Base-by-base conservation (phyloP, 73 alveolate species). In the Paramecium bursaria region DNA sequence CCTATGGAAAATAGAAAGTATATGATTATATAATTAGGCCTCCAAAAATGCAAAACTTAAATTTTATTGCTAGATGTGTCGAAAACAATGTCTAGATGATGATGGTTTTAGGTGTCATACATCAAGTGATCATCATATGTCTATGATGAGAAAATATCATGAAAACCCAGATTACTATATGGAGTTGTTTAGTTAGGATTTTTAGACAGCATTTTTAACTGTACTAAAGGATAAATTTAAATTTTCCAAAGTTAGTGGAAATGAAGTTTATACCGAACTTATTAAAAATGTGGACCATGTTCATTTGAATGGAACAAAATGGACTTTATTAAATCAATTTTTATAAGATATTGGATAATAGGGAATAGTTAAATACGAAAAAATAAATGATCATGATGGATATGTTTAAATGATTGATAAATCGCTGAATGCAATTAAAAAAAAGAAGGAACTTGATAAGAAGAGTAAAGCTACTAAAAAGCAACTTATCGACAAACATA, bases 51-150 rank as follows among this genome's bases (percentile, higher is more conserved):
- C 82, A 0, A 79, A 79, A 42, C 85, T 79, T 9, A 79, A 79
- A 54, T 54, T 42, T 48, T 79, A 31, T 44, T 79, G 90, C 25
- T 22, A 67, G 15, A 67, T 79, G 73, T 79, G 90, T 46, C 30
- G 77, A 29, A 79, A 79, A 54, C 85, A 79, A 54, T 74, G 75
- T 30, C 26, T 33, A 29, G 90, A 79, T 79, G 90, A 79, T n/a
- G 55, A 79, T 79, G 90, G 90, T 7, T 85, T 46, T 67, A 47
- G 86, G 10, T 85, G 90, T 29, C 90, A 85, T 46, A 15, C 67
- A 23, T 22, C 42, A 9, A 61, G 86, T 61, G 90, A 49, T n/a
- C 54, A 53, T 44, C 90, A 85, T 46, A 85, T 61, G 75, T 39
- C 57, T 46, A 85, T 85, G 90, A 85, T 85, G 90, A 46, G 47